phyloP scores from a whole-genome alignment of 2,329 filamentous ascomycete species.

The Teratosphaeria epicoccoides region DNA sequence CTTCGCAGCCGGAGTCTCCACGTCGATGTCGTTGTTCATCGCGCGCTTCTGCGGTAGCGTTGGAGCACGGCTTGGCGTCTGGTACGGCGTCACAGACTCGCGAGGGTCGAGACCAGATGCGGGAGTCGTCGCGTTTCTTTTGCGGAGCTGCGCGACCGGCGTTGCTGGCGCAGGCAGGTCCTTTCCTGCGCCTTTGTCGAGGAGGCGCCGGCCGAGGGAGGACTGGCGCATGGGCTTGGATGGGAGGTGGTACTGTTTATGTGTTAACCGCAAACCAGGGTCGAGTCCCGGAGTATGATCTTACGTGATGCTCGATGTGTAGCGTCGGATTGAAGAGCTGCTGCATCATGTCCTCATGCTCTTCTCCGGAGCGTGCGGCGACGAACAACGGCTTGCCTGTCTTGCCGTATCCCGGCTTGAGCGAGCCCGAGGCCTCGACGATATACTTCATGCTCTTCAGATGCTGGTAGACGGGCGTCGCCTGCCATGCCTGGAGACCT shows the following conservation, averaged over 20 bases:
- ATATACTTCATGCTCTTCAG: slow-evolving; percentile 16
- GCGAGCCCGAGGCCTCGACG: slow-evolving; percentile 7
- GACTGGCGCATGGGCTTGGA: not conserved
- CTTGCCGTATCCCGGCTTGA: slow-evolving; percentile 9
- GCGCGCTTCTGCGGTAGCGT: slow-evolving; percentile 2
- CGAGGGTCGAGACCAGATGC: slow-evolving; percentile 10
- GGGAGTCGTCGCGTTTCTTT: slow-evolving; percentile 8
- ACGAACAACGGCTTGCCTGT: slow-evolving; percentile 14
- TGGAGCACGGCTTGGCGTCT: slow-evolving; percentile 8
- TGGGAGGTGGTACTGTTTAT: slow-evolving; percentile 3
- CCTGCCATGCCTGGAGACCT: slow-evolving; percentile 10
- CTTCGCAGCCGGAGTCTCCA: not conserved
- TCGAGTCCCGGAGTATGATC: not conserved
- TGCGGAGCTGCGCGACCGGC: slow-evolving; percentile 8
- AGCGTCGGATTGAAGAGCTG: slow-evolving; percentile 19
- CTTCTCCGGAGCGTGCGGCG: slow-evolving; percentile 9
- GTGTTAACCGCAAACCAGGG: not conserved
- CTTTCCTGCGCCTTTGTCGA: slow-evolving; percentile 3
- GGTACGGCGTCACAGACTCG: slow-evolving; percentile 7
- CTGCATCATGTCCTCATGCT: slow-evolving; percentile 15
- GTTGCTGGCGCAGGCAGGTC: slow-evolving; percentile 17
- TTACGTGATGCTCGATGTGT: slow-evolving; percentile 15
- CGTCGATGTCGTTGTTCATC: slow-evolving; percentile 4
- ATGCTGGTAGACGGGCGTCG: slow-evolving; percentile 8
- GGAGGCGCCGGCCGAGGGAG: slow-evolving; percentile 5